Evolutionary conservation across 805 yeast species (phyloP).

Genomic region (Teunomyces panamensis): DNA sequence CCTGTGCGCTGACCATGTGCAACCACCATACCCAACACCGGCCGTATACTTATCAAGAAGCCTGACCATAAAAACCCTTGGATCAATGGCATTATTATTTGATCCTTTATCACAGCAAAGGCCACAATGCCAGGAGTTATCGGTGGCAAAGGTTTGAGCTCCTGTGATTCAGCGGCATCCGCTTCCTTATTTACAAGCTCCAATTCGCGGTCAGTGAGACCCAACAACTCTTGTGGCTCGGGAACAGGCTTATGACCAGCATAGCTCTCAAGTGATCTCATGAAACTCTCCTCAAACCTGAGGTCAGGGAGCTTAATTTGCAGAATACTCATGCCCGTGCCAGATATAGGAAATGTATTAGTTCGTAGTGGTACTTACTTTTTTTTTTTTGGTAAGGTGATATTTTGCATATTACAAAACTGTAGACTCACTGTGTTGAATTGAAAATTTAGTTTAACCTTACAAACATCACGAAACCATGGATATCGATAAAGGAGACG

Average conservation of each 20-base stretch:
- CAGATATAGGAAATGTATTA: background rate
- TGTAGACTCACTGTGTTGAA: background rate
- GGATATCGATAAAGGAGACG: slow-evolving; percentile 37
- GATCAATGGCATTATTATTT: slow-evolving; percentile 50
- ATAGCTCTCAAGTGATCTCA: slow-evolving; percentile 28
- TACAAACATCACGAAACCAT: slow-evolving; percentile 10
- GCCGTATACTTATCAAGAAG: slow-evolving; percentile 34
- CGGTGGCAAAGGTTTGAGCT: slow-evolving; percentile 28
- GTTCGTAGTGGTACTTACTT: background rate
- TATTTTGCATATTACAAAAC: slow-evolving; percentile 1
- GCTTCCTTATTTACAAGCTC: slow-evolving; percentile 7
- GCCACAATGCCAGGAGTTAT: slow-evolving; percentile 44
- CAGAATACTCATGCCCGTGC: slow-evolving; percentile 2
- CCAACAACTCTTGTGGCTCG: background rate
- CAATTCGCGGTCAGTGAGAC: slow-evolving; percentile 10
- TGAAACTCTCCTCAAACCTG: slow-evolving; percentile 63
- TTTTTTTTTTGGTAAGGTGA: background rate
- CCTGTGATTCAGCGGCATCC: slow-evolving; percentile 8
- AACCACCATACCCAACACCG: slow-evolving; percentile 27
- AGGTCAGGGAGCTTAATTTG: slow-evolving; percentile 50
- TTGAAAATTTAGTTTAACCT: background rate
- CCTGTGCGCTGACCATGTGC: slow-evolving; percentile 29
- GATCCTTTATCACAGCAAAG: slow-evolving; percentile 50
- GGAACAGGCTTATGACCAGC: slow-evolving; percentile 19
- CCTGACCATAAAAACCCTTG: slow-evolving; percentile 51